Evolutionary conservation across 116 monocot genomes (phyloP), one percentile per base, ranked within the genome.

Genomic region (Dioscorea cayenensis): DNA sequence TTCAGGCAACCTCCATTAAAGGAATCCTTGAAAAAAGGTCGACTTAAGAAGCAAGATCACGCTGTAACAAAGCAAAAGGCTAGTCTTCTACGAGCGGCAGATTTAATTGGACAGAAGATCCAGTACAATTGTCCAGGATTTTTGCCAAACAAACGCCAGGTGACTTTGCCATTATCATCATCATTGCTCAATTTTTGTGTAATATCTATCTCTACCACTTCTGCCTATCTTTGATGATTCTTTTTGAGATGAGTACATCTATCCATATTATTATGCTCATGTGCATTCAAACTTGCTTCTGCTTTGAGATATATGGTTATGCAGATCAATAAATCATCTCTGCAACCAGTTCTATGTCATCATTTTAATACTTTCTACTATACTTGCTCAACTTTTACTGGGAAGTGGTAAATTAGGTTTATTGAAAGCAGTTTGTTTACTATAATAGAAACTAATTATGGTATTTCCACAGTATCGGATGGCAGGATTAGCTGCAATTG

Each of bases 401-500:
- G 55, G 55, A 55, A 55, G 3, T n/a, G 16, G 14, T n/a, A 55
- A 12, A 55, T 55, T 5, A 5, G 55, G 12, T 43, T 43, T 43
- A 12, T 43, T 43, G 43, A 43, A 43, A 43, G 55, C 55, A 4
- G 32, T 32, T 55, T 55, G 55, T n/a, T 55, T 19, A 55, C n/a
- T 16, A 12, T 55, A 0, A 5, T 55, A n/a, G 19, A 55, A 55
- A 55, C 55, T n/a, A 55, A 55, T 55, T 55, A 1, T 71, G 29
- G 27, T 6, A 43, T 60, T 72, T 75, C 74, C 71, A 50, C 84
- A 95, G 96, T 77, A 96, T 74, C 92, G 96, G 11, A 96, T 96
- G 96, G 92, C 88, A 49, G 96, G 96, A 43, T 79, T 96, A 82
- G 96, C 96, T 71, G 92, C 92, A 74, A 90, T 96, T 80, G 90